Evolutionary conservation across 2,329 filamentous ascomycete genomes (phyloP).

Genomic region (Diaporthe batatas): DNA sequence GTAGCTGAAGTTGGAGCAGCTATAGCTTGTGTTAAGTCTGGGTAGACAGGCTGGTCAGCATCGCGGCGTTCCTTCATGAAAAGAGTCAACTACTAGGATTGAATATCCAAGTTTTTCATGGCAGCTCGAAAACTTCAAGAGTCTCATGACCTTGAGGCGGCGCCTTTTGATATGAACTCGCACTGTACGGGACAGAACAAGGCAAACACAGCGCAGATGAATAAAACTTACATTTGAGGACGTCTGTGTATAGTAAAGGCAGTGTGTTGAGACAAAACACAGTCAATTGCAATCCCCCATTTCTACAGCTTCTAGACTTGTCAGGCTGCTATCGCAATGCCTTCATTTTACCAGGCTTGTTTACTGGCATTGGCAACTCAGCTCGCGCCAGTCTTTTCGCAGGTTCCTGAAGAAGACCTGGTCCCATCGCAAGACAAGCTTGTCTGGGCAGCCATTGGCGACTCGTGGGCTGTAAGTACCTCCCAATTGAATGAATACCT

Average conservation of each 20-base stretch:
- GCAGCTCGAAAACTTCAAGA: constrained; percentile 11
- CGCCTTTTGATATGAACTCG: not conserved
- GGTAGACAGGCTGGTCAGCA: not conserved
- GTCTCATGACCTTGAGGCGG: constrained; percentile 20
- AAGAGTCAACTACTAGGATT: constrained; percentile 10
- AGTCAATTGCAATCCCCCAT: constrained; percentile 3
- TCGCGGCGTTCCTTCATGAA: constrained; percentile 15
- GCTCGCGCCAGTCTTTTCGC: constrained; percentile 20
- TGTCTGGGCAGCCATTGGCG: constrained; percentile 23
- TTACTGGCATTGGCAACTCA: constrained; percentile 16
- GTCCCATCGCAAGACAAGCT: constrained; percentile 21
- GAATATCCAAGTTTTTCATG: constrained; percentile 21
- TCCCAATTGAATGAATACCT: not conserved
- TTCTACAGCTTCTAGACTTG: constrained; percentile 8
- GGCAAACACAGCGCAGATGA: constrained; percentile 16
- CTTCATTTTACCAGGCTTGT: constrained; percentile 9
- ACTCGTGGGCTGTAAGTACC: constrained; percentile 19
- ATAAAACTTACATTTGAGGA: constrained; percentile 23
- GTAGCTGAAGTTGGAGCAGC: constrained; percentile 22
- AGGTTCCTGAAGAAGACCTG: constrained; percentile 18
- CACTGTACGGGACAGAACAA: constrained; percentile 10
- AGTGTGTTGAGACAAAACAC: not conserved
- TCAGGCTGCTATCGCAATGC: constrained; percentile 4
- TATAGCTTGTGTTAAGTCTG: constrained; percentile 7
- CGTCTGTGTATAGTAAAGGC: constrained; percentile 10